A percentile compares a stretch with the other conserved stretches of the same genome.
These are phyloP conservation scores for Trametes gibbosa DNA, from an alignment of 768 basidiomycete species.

Conservation along the genomic window DNA sequence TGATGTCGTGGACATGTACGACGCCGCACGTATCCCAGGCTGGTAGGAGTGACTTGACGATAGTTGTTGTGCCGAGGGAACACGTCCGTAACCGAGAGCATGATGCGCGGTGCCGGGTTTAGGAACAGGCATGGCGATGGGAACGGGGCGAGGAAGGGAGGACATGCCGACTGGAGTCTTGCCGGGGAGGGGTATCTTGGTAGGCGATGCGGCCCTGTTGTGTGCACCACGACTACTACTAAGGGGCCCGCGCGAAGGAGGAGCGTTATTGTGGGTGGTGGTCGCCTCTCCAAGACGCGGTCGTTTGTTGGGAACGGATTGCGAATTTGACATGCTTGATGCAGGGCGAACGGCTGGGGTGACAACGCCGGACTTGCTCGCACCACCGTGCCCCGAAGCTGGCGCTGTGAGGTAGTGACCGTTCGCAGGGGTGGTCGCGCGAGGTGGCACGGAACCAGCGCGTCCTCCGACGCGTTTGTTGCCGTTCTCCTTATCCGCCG, in stretches of 20 bases:
- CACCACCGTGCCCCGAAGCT: constrained; percentile 22
- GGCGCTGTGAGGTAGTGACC: constrained; percentile 32
- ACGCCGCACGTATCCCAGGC: constrained; percentile 13
- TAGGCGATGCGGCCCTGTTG: constrained; percentile 42
- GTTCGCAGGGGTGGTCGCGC: constrained; percentile 56
- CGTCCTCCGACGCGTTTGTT: constrained; percentile 29
- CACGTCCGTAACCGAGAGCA: constrained; percentile 53
- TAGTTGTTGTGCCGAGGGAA: constrained; percentile 32
- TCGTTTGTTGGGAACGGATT: constrained; percentile 62
- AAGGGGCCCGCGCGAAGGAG: constrained; percentile 8
- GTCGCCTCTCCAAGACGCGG: constrained; percentile 49
- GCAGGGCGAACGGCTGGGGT: constrained; percentile 64
- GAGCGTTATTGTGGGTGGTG: constrained; percentile 20
- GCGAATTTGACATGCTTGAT: constrained; percentile 39
- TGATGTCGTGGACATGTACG: constrained; percentile 19
- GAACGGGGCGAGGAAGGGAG: constrained; percentile 38
- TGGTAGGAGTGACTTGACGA: constrained; percentile 25
- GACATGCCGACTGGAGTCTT: constrained; percentile 34
- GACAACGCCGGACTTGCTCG: constrained; percentile 39
- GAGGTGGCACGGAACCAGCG: constrained; percentile 58
- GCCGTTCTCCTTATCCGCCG: constrained; percentile 77
- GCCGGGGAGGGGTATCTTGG: constrained; percentile 38
- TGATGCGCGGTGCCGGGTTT: constrained; percentile 52
- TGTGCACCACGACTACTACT: constrained; percentile 34
- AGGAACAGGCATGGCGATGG: constrained; percentile 49